A percentile compares a stretch with the other conserved stretches of the same genome.
phyloP scores from a whole-genome alignment of 768 basidiomycete genomes.

The Phylloporus arenicola region DNA sequence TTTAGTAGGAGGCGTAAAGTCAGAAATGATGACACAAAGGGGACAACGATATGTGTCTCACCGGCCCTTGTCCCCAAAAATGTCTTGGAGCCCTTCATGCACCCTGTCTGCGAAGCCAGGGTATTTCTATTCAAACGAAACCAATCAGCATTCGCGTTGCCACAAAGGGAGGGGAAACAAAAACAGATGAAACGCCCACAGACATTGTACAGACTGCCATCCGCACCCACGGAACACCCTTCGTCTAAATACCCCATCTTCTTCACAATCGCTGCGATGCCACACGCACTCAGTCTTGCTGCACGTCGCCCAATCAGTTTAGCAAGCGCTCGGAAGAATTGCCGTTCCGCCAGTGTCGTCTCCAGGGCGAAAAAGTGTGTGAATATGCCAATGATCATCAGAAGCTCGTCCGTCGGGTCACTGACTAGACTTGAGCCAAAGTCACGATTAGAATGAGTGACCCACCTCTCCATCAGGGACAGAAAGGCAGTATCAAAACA shows the following conservation, averaged over 20 bases:
- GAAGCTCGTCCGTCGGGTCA: conserved; percentile 92
- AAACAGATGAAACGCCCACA: conserved; percentile 19
- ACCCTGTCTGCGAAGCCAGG: conserved; percentile 91
- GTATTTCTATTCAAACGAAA: conserved; percentile 70
- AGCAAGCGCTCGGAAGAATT: conserved; percentile 94
- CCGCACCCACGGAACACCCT: conserved; percentile 84
- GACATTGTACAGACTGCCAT: conserved; percentile 94
- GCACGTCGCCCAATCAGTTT: conserved; percentile 85
- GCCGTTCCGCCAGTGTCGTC: conserved; percentile 92
- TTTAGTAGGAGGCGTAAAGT: conserved; percentile 32
- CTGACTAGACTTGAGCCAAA: conserved; percentile 34
- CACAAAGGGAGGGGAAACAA: background rate
- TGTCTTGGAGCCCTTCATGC: conserved; percentile 87
- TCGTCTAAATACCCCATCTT: conserved; percentile 93
- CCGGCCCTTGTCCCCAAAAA: conserved; percentile 96
- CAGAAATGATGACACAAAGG: background rate
- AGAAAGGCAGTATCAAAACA: conserved; percentile 95
- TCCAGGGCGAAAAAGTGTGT: conserved; percentile 95
- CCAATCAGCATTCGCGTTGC: background rate
- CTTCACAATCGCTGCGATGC: conserved; percentile 93
- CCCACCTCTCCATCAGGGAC: conserved; percentile 90
- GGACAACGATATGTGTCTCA: conserved; percentile 31
- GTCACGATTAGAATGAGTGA: background rate
- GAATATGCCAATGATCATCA: conserved; percentile 97
- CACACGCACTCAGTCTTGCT: conserved; percentile 87